Evolutionary conservation across 176 grass and related monocot genomes (phyloP), one percentile per base, ranked within the genome.

Genomic region (Puccinellia tenuiflora): DNA sequence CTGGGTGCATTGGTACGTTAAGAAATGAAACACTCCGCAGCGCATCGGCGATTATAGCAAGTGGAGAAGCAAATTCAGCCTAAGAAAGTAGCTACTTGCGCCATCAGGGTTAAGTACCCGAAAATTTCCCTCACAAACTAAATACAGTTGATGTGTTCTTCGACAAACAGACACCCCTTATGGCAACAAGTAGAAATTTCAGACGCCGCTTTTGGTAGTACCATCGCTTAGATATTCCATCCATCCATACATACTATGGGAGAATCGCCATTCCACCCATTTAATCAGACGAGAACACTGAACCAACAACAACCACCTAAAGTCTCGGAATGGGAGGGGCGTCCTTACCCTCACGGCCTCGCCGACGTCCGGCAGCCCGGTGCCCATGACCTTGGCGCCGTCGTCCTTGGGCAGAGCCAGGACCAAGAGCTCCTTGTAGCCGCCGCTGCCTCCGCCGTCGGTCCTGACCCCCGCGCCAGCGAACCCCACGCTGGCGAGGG

Each of bases 391-490:
- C 72, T 86, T 86, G 64, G 53, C 73, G 45, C 15, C 55, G 65
- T 90, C 84, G 83, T 86, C 88, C 72, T 42, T 77, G 35, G 83
- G 88, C 52, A 85, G 71, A 33, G 42, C 83, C 88, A 86, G 86
- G 55, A 90, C 73, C 12, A 90, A 56, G 45, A 90, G 79, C 10
- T 90, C 84, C 84, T 90, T 86, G 79, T 86, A 90, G 6, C 82
- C 69, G 16, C 64, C 73, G 7, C 53, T 7, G 38, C n/a, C n/a
- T n/a, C n/a, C n/a, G n/a, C n/a, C n/a, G n/a, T n/a, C n/a, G n/a
- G 38, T 39, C 38, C 38, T 7, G 38, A 39, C 38, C 38, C 38
- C 38, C 1, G 6, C 38, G 38, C 38, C 38, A 7, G 38, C 38
- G 38, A 39, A 39, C 0, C 38, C 38, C 6, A 39, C 38, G 38